phyloP scores from a whole-genome alignment of 1,139 yeast species.

The Hyphopichia buzzinii region DNA sequence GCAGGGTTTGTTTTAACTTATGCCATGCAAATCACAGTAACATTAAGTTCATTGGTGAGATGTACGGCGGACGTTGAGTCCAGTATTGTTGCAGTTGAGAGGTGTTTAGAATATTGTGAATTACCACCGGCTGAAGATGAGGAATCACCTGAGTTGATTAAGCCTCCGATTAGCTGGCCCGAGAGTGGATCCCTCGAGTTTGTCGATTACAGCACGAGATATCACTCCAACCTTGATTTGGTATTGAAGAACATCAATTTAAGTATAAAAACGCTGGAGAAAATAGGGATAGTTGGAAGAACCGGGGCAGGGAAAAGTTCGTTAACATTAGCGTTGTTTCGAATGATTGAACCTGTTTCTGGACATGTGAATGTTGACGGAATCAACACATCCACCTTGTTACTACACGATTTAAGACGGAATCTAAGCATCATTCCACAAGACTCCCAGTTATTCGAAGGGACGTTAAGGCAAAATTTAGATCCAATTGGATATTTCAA shows the following conservation, averaged over 20 bases:
- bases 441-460: slow-evolving; percentile 66
- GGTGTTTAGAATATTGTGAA: slow-evolving; percentile 70
- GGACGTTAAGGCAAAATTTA: slow-evolving; percentile 57
- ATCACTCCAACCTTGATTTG: slow-evolving; percentile 57
- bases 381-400: slow-evolving; percentile 44
- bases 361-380: slow-evolving; percentile 54
- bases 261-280: slow-evolving; percentile 57
- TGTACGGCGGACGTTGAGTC: slow-evolving; percentile 73
- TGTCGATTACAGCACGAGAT: slow-evolving; percentile 60
- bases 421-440: slow-evolving; percentile 66
- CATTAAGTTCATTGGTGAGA: slow-evolving; percentile 61
- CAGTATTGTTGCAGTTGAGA: slow-evolving; percentile 72
- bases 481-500: slow-evolving; percentile 55
- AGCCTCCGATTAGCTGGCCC: slow-evolving; percentile 56
- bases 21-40: slow-evolving; percentile 61
- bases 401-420: slow-evolving; percentile 51
- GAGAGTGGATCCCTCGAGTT: slow-evolving; percentile 53
- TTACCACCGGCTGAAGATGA: slow-evolving; percentile 54
- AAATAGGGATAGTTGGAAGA: slow-evolving; percentile 80
- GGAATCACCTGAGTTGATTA: slow-evolving; percentile 26
- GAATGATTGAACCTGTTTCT: slow-evolving; percentile 62
- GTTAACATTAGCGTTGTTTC: slow-evolving; percentile 66
- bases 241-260: slow-evolving; percentile 56
- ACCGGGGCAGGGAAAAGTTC: slow-evolving; percentile 88
- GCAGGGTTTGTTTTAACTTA: slow-evolving; percentile 75